Conservation (phyloP, 2,329 filamentous ascomycete genomes). For the Botrytis aclada region DNA sequence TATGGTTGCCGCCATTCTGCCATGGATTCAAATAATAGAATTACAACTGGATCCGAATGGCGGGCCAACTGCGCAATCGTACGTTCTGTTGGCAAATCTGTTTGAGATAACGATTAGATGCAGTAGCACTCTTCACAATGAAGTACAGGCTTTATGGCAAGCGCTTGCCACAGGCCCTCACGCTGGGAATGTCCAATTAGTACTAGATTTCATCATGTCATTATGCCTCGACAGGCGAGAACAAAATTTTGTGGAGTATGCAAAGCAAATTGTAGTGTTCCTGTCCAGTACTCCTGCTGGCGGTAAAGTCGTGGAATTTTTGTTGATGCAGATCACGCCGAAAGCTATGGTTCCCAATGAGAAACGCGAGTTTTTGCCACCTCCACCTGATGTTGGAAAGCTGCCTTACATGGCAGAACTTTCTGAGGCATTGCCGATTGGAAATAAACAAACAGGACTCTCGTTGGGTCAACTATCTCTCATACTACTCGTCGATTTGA, state of each 20-base stretch:
- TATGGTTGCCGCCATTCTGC: slow-evolving; percentile 88
- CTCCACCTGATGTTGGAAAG: slow-evolving; percentile 68
- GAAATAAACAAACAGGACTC: slow-evolving; percentile 88
- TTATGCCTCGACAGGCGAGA: slow-evolving; percentile 90
- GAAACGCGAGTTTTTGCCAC: slow-evolving; percentile 65
- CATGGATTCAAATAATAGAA: slow-evolving; percentile 95
- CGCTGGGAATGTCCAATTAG: slow-evolving; percentile 87
- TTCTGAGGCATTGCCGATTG: slow-evolving; percentile 72
- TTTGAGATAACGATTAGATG: slow-evolving; percentile 96
- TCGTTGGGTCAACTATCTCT: slow-evolving; percentile 90
- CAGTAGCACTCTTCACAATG: slow-evolving; percentile 83
- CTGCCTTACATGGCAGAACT: slow-evolving; percentile 91
- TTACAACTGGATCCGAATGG: slow-evolving; percentile 89
- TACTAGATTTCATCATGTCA: slow-evolving; percentile 94
- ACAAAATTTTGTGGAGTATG: slow-evolving; percentile 97
- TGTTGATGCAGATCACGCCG: slow-evolving; percentile 85
- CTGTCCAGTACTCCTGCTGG: slow-evolving; percentile 81
- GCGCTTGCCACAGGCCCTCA: slow-evolving; percentile 90
- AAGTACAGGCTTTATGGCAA: slow-evolving; percentile 97
- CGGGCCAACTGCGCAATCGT: slow-evolving; percentile 84
- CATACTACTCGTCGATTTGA: slow-evolving; percentile 90
- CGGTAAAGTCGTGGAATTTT: slow-evolving; percentile 89
- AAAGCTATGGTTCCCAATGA: slow-evolving; percentile 96
- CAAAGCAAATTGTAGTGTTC: slow-evolving; percentile 97
- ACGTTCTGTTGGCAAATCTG: slow-evolving; percentile 90